Evolutionary conservation across 23 red algal genomes (phyloP).

Genomic region (Gracilaria caudata): DNA sequence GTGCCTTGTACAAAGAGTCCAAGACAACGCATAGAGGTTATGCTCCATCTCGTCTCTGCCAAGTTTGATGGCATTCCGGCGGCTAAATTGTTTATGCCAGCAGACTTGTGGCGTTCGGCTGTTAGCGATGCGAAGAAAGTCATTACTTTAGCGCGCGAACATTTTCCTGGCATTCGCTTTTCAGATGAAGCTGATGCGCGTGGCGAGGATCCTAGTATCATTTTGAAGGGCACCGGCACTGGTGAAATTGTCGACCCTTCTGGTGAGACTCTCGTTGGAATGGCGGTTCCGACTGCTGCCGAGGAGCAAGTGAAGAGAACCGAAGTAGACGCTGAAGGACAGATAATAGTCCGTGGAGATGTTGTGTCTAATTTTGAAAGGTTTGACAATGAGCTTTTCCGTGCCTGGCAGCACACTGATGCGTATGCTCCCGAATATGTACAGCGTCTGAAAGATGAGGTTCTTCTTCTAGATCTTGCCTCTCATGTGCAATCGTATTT

Average conservation of each 20-base stretch:
- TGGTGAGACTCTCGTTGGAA: conserved; percentile 44
- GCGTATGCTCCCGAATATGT: conserved; percentile 94
- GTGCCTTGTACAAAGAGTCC: conserved; percentile 79
- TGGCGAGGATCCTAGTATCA: conserved; percentile 44
- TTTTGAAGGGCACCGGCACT: conserved; percentile 44
- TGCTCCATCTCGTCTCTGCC: conserved; percentile 89
- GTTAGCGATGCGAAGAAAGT: conserved; percentile 69
- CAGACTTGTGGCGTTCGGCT: conserved; percentile 78
- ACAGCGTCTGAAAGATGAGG: conserved; percentile 88
- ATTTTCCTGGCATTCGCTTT: conserved; percentile 83
- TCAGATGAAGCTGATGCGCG: conserved; percentile 64
- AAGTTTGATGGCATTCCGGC: conserved; percentile 92
- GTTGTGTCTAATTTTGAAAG: conserved; percentile 90
- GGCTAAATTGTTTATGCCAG: conserved; percentile 71
- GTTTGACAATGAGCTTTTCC: conserved; percentile 92
- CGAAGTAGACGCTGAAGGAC: conserved; percentile 64
- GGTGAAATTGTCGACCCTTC: conserved; percentile 61
- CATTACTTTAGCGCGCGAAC: conserved; percentile 62
- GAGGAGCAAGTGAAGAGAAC: conserved; percentile 65
- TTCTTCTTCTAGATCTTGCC: conserved; percentile 69
- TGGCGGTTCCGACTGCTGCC: conserved; percentile 38
- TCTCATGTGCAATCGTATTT: conserved; percentile 81
- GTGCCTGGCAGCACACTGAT: conserved; percentile 91
- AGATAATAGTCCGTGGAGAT: conserved; percentile 87
- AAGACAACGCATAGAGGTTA: conserved; percentile 77